Conservation (phyloP, 2,329 filamentous ascomycete genomes). For the Aspergillus persii region DNA sequence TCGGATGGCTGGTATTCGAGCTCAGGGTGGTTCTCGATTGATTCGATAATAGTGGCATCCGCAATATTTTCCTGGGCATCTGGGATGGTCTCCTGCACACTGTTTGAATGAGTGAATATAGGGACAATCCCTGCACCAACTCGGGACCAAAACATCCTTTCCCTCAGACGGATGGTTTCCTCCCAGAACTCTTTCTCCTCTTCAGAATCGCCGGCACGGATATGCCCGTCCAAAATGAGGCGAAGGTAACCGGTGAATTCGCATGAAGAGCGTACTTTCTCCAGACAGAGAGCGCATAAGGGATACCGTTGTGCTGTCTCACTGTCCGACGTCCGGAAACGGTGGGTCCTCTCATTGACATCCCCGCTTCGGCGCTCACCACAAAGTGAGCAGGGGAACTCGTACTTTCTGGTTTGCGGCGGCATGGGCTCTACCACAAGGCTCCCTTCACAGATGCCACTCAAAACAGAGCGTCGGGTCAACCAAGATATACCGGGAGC, state of each 20-base stretch:
- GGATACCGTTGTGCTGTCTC: conserved; percentile 87
- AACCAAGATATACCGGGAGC: conserved; percentile 94
- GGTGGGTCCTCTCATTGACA: conserved; percentile 72
- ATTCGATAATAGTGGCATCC: not conserved
- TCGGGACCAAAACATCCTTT: conserved; percentile 96
- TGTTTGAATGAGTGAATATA: conserved; percentile 39
- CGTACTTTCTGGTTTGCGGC: conserved; percentile 50
- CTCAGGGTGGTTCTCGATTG: conserved; percentile 8
- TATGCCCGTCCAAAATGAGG: conserved; percentile 89
- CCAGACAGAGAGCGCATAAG: conserved; percentile 83
- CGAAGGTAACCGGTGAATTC: conserved; percentile 90
- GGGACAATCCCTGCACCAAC: conserved; percentile 90
- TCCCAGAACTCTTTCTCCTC: conserved; percentile 91
- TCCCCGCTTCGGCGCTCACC: conserved; percentile 75
- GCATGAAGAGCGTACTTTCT: conserved; percentile 79
- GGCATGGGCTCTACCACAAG: conserved; percentile 88
- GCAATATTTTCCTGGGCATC: not conserved
- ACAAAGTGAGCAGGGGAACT: conserved; percentile 77
- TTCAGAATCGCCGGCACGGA: conserved; percentile 77
- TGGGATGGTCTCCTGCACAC: not conserved
- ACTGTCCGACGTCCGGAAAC: conserved; percentile 83
- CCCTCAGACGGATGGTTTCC: conserved; percentile 81
- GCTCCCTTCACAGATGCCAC: conserved; percentile 77
- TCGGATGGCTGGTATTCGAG: conserved; percentile 3
- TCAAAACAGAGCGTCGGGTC: conserved; percentile 78